Percentiles rank a stretch among this genome's conserved stretches.
phyloP scores from a whole-genome alignment of 805 yeast genomes.

The Danielia reshetovae region DNA sequence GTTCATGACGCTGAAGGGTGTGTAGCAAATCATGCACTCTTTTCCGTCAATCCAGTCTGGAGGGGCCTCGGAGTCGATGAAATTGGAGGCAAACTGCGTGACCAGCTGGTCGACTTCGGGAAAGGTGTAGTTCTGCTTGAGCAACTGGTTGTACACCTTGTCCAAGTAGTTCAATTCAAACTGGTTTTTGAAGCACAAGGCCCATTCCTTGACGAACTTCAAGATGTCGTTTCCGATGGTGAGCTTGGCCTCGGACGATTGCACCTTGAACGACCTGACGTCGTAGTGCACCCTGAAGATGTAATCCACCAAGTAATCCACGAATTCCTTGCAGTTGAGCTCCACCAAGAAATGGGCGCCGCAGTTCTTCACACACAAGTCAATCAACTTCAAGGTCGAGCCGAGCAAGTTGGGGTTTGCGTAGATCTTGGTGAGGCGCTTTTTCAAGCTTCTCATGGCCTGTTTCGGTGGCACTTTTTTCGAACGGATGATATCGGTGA shows the following conservation, averaged over 20 bases:
- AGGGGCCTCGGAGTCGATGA: conserved; percentile 86
- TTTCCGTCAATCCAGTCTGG: conserved; percentile 98
- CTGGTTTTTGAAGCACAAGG: conserved; percentile 65
- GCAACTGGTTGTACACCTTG: conserved; percentile 55
- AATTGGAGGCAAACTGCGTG: conserved; percentile 39
- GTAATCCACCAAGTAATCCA: conserved; percentile 66
- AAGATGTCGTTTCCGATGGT: conserved; percentile 57
- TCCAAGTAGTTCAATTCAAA: conserved; percentile 62
- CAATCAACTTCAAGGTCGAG: conserved; percentile 72
- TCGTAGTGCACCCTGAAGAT: conserved; percentile 39
- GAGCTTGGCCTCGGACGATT: conserved; percentile 22
- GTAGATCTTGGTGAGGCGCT: conserved; percentile 54
- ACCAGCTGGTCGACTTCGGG: conserved; percentile 41
- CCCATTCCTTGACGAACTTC: conserved; percentile 72
- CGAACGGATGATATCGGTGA: conserved; percentile 82
- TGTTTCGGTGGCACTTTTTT: conserved; percentile 75
- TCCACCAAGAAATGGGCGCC: conserved; percentile 82
- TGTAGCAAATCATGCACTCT: conserved; percentile 91
- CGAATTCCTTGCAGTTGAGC: conserved; percentile 77
- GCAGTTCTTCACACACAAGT: conserved; percentile 87
- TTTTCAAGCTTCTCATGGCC: conserved; percentile 81
- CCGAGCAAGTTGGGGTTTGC: conserved; percentile 78
- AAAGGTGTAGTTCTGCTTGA: conserved; percentile 61
- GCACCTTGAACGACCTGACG: conserved; percentile 18
- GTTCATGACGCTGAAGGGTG: conserved; percentile 71